These are phyloP conservation scores for Candida wancherniae DNA, from an alignment of 805 yeast species.

Conservation along the genomic window DNA sequence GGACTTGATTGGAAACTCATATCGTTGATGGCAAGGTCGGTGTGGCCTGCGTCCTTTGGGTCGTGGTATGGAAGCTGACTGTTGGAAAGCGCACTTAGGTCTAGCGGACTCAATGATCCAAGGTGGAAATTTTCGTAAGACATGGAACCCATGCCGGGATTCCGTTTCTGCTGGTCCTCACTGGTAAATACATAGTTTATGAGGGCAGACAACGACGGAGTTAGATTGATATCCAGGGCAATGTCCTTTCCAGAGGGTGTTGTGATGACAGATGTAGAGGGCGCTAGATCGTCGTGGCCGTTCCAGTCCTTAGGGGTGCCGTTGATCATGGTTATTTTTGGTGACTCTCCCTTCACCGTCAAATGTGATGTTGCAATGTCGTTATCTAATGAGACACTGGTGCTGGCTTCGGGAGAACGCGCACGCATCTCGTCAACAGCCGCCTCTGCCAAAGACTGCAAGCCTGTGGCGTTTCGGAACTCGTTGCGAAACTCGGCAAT, in stretches of 20 bases:
- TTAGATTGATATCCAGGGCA: constrained; percentile 22
- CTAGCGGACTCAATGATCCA: constrained; percentile 25
- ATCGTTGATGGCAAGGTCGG: too few relatives aligned
- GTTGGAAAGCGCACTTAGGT: too few relatives aligned
- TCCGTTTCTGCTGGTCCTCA: constrained; percentile 18
- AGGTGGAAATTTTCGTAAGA: constrained; percentile 12
- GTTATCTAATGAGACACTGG: too few relatives aligned
- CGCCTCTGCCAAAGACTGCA: constrained; percentile 32
- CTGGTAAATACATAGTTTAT: constrained; percentile 30
- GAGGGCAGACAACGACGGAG: constrained; percentile 37
- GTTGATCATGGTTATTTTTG: not conserved
- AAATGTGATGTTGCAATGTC: too few relatives aligned
- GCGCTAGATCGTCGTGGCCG: constrained; percentile 1
- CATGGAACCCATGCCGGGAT: constrained; percentile 6
- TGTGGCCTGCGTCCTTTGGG: too few relatives aligned
- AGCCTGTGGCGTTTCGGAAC: constrained; percentile 12
- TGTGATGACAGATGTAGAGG: not conserved
- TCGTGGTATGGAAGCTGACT: too few relatives aligned
- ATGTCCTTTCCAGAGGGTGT: constrained; percentile 9
- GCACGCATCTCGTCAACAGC: constrained; percentile 26
- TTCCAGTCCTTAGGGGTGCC: constrained; percentile 9
- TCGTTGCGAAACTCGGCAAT: constrained; percentile 13
- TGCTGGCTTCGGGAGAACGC: constrained; percentile 7
- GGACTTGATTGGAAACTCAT: too few relatives aligned
- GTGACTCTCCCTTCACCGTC: not conserved